phyloP scores from a whole-genome alignment of 371 early-diverging fungal genomes.

The Circinella umbellata region DNA sequence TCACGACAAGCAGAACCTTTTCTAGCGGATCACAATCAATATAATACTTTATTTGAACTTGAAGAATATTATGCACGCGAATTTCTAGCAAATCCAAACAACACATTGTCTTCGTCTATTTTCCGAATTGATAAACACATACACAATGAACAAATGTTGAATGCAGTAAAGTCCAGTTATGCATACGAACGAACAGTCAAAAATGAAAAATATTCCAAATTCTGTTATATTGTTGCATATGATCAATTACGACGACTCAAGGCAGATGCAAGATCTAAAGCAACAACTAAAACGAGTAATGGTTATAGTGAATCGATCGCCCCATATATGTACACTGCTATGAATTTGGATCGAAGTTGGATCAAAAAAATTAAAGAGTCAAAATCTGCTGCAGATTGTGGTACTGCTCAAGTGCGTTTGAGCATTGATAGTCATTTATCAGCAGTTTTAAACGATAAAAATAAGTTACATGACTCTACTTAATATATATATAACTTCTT shows the following conservation, averaged over 20 bases:
- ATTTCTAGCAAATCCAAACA: conserved; percentile 17
- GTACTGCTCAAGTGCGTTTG: conserved; percentile 14
- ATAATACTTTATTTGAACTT: conserved; percentile 32
- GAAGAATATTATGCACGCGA: conserved; percentile 41
- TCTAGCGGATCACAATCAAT: conserved; percentile 20
- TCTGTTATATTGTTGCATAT: conserved; percentile 32
- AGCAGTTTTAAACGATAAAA: background rate
- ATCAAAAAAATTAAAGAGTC: conserved; percentile 16
- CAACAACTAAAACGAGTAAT: conserved; percentile 3
- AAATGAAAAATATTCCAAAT: conserved; percentile 22
- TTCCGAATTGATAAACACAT: conserved; percentile 20
- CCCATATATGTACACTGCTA: conserved; percentile 25
- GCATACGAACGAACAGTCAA: conserved; percentile 26
- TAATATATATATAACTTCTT: background rate
- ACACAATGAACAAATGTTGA: conserved; percentile 16
- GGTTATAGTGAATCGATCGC: conserved; percentile 18
- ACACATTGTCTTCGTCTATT: conserved; percentile 2
- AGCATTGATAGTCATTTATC: background rate
- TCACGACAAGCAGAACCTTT: conserved; percentile 5
- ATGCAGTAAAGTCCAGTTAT: conserved; percentile 31
- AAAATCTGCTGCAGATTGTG: conserved; percentile 9
- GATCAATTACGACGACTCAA: conserved; percentile 30
- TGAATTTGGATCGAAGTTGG: conserved; percentile 25
- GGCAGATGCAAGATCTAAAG: conserved; percentile 26
- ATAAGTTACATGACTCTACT: background rate